Base-by-base conservation (phyloP, 768 basidiomycete species). In the Austroboletus eburneus region DNA sequence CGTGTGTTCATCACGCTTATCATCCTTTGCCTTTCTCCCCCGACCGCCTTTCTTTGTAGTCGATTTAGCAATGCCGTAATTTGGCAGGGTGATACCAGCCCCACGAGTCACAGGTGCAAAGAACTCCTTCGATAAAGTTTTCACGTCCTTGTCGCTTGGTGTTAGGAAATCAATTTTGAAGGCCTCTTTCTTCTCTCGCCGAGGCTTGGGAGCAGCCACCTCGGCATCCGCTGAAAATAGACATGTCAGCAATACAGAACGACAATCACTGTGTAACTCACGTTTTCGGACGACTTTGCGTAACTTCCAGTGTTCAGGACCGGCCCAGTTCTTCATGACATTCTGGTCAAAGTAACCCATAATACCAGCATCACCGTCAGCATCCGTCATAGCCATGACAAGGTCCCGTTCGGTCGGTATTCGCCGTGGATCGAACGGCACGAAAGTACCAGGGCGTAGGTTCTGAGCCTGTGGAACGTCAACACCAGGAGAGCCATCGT, bases 241-340 rank as follows among this genome's bases (percentile, higher is more conserved):
- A 21, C 48, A 43, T 7, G 22, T 25, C 23, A 33, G 43, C 47
- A 40, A 37, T 46, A 40, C 21, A 18, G 32, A 39, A 41, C 20
- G 10, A 39, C 39, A n/a, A 22, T 22, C 17, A 39, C 13, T n/a
- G n/a, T 6, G 36, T 45, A 12, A 65, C 81, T 67, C 52, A 94
- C 91, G 77, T 73, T 78, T 80, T 49, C 87, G 79, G 43, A 91
- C 72, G n/a, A 83, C 76, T 61, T 83, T 87, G 51, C 87, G 73
- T 59, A 98, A 66, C 64, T 95, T 98, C 95, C 96, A 99, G 62
- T 99, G 96, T 66, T 98, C 91, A 8, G 94, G 94, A 0, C 96
- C 96, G 4, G 96, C 96, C 96, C 96, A 99, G 56, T 95, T 95
- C 75, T 90, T 95, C 57, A 84, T 73, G 58, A 88, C 77, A 51